Conservation (phyloP, 1,284 basidiomycete species). For the Microbotryomycetes sp. region DNA sequence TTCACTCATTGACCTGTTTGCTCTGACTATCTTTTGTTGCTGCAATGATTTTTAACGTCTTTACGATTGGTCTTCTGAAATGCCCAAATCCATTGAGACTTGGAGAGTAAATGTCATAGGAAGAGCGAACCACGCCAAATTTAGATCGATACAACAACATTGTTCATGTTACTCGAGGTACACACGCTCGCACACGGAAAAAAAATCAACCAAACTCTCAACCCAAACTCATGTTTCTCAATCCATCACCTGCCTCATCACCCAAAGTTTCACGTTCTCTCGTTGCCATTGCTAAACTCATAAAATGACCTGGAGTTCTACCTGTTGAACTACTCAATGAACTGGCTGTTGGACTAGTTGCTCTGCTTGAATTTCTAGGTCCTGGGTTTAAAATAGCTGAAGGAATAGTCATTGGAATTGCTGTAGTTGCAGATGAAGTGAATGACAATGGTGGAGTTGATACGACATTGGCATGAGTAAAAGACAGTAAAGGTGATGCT, state of each 20-base stretch:
- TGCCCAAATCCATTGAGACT: no score
- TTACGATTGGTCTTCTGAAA: no score
- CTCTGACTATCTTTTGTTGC: no score
- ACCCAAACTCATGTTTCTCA: conserved; percentile 10
- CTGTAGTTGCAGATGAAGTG: background rate
- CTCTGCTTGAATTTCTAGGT: background rate
- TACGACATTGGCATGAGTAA: conserved; percentile 5
- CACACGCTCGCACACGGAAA: no score
- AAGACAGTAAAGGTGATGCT: conserved; percentile 15
- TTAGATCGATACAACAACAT: no score
- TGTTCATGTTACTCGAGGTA: no score
- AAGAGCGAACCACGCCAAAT: no score
- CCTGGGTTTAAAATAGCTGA: background rate
- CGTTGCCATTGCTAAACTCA: background rate
- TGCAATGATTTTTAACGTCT: no score
- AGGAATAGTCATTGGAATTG: background rate
- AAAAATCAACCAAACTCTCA: no score
- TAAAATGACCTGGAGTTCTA: background rate
- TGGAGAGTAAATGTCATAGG: no score
- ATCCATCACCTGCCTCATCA: conserved; percentile 2
- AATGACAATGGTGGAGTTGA: background rate
- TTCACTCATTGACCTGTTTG: no score
- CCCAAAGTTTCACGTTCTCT: conserved; percentile 2
- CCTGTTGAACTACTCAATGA: conserved; percentile 3
- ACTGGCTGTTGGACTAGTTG: background rate